Evolutionary conservation across 73 alveolate species (phyloP).

Genomic region (Paramecium bursaria): DNA sequence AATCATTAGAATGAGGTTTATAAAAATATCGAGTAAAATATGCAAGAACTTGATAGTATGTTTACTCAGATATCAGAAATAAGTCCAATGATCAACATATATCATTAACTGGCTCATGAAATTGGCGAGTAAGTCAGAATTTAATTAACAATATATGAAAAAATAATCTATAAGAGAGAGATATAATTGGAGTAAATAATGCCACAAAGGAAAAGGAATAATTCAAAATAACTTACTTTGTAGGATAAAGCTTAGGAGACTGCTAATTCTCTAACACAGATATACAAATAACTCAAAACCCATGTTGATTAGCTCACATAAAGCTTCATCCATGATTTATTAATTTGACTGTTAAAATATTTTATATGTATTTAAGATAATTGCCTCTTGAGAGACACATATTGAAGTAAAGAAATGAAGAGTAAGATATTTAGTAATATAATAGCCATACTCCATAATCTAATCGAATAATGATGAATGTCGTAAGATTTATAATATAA

Average conservation of each 20-base stretch:
- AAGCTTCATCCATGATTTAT: constrained; percentile 44
- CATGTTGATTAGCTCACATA: constrained; percentile 15
- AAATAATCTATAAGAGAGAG: constrained; percentile 16
- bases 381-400: too few relatives aligned
- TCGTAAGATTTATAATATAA: too few relatives aligned
- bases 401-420: too few relatives aligned
- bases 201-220: background rate
- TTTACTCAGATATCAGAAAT: constrained; percentile 3
- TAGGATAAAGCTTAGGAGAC: background rate
- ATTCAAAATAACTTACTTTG: background rate
- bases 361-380: too few relatives aligned
- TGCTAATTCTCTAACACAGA: background rate
- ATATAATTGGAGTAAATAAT: constrained; percentile 25
- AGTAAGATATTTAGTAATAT: too few relatives aligned
- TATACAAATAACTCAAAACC: constrained; percentile 5
- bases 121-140: background rate
- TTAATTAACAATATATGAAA: background rate
- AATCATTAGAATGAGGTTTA: background rate
- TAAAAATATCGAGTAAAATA: too few relatives aligned
- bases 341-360: constrained; percentile 45
- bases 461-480: too few relatives aligned
- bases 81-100: background rate
- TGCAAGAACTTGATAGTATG: too few relatives aligned
- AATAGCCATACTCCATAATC: too few relatives aligned
- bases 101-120: constrained; percentile 7